Evolutionary conservation across 1,284 basidiomycete genomes (phyloP).

Genomic region (Gymnopus androsaceus): DNA sequence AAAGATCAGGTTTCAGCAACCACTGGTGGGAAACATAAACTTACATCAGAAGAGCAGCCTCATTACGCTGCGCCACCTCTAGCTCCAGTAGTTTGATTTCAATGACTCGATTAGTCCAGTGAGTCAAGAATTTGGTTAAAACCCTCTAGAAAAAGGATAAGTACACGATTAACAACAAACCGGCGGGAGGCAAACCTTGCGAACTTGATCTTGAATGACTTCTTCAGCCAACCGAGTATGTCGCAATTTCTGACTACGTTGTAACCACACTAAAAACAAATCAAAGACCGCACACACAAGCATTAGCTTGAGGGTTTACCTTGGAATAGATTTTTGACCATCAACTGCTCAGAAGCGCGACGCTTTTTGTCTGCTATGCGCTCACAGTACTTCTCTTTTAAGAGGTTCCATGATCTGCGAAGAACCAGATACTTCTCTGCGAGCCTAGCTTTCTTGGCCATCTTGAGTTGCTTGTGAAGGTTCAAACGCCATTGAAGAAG

Average conservation of each 20-base stretch:
- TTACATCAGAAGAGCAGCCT: constrained; percentile 50
- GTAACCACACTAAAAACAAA: constrained; percentile 48
- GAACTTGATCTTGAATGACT: constrained; percentile 38
- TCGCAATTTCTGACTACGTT: constrained; percentile 36
- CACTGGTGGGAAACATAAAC: no score
- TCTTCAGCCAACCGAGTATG: constrained; percentile 42
- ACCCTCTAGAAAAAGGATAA: constrained; percentile 46
- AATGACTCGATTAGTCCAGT: constrained; percentile 74
- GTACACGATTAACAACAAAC: neutral
- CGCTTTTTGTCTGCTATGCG: constrained; percentile 50
- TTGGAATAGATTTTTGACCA: constrained; percentile 43
- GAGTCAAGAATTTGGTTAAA: constrained; percentile 44
- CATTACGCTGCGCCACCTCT: constrained; percentile 54
- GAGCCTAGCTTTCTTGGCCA: constrained; percentile 59
- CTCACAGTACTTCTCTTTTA: constrained; percentile 53
- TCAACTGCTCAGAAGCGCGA: constrained; percentile 42
- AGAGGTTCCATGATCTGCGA: constrained; percentile 52
- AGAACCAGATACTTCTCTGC: constrained; percentile 56
- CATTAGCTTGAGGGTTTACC: constrained; percentile 37
- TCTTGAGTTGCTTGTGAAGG: constrained; percentile 52
- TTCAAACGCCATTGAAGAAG: constrained; percentile 61
- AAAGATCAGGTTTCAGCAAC: no score
- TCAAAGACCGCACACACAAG: constrained; percentile 14
- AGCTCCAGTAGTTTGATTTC: constrained; percentile 71
- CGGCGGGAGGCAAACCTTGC: constrained; percentile 18